Percentiles rank a stretch among this genome's conserved stretches.
These are phyloP conservation scores for Aaosphaeria pasadenensis DNA, from an alignment of 2,329 filamentous ascomycete species.

Conservation along the genomic window DNA sequence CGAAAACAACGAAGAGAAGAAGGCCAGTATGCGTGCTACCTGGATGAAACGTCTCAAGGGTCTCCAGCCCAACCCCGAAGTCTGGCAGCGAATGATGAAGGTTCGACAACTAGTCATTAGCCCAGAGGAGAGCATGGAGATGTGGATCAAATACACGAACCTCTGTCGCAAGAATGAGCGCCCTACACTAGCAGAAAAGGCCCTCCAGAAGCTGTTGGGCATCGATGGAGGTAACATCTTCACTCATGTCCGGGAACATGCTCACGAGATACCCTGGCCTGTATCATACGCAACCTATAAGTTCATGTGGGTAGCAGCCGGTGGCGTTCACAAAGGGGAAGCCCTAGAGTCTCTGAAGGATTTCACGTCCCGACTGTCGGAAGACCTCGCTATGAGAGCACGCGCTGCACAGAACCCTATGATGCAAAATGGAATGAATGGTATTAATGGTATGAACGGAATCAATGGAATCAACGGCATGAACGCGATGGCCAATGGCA, in stretches of 20 bases:
- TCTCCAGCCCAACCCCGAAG: slow-evolving; percentile 94
- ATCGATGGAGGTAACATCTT: slow-evolving; percentile 34
- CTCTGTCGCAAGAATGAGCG: slow-evolving; percentile 94
- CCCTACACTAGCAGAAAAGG: slow-evolving; percentile 93
- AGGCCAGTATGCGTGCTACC: slow-evolving; percentile 84
- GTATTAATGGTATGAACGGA: slow-evolving; percentile 38
- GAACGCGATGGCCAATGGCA: slow-evolving; percentile 43
- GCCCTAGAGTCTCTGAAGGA: slow-evolving; percentile 58
- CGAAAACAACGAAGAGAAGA: slow-evolving; percentile 73
- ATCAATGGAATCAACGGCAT: slow-evolving; percentile 40
- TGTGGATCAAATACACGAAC: slow-evolving; percentile 99
- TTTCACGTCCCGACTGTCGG: slow-evolving; percentile 59
- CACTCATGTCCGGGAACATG: slow-evolving; percentile 31
- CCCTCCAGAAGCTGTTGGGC: slow-evolving; percentile 79
- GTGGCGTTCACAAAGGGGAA: slow-evolving; percentile 26
- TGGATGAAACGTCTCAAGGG: slow-evolving; percentile 96
- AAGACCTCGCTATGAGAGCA: slow-evolving; percentile 51
- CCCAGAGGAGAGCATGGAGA: slow-evolving; percentile 91
- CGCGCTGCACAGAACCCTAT: slow-evolving; percentile 35
- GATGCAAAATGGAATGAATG: slow-evolving; percentile 46
- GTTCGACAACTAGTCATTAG: slow-evolving; percentile 88
- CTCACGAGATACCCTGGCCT: slow-evolving; percentile 61
- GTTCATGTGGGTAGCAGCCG: slow-evolving; percentile 81
- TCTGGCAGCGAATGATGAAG: slow-evolving; percentile 98
- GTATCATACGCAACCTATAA: slow-evolving; percentile 97